Base-by-base conservation (phyloP, 2,329 filamentous ascomycete species). In the Penicillium verrucosum region DNA sequence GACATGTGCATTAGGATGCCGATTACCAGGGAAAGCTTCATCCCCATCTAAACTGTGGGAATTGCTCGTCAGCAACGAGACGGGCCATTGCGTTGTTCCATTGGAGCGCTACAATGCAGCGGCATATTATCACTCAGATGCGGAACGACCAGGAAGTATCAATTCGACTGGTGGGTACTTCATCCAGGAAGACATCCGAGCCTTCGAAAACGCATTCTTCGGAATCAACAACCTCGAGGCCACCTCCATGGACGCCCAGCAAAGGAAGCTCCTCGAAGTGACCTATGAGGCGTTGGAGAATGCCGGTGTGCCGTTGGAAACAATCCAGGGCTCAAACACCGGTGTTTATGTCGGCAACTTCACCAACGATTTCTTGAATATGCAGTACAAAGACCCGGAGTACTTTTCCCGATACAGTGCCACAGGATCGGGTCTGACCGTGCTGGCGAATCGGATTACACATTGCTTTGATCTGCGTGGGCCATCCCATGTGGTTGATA, bases 191-290 rank as follows among this genome's bases (percentile, higher is more conserved):
- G 47, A 55, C 21, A 18, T 46, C 3, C 29, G 37, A 21, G 36
- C 16, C 4, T 58, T 58, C 38, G 51, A 58, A 11, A 16, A 18
- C 3, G 42, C 8, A 16, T 54, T 58, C 32, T 58, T 58, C 18
- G 30, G 41, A 5, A 51, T 58, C 30, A 43, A 40, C 12, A 34
- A 34, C 7, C 21, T 36, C 5, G 57, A 59, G 18, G 57, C 57
- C 10, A 37, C 8, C 4, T 32, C 30, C 7, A 47, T 59, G 43
- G 57, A 59, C 29, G 36, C 57, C 11, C 44, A 55, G 27, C 57
- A 59, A 32, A 34, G 57, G 14, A 49, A 48, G 14, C 8, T 51
- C 0, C 32, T 55, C 9, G 57, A 59, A 18, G 48, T 53, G 1
- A 32, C 30, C 5, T 56, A 48, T 14, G 57, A 59, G 23, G 25